Evolutionary conservation across 805 yeast species (phyloP).

Genomic region (Barnettozyma californica): DNA sequence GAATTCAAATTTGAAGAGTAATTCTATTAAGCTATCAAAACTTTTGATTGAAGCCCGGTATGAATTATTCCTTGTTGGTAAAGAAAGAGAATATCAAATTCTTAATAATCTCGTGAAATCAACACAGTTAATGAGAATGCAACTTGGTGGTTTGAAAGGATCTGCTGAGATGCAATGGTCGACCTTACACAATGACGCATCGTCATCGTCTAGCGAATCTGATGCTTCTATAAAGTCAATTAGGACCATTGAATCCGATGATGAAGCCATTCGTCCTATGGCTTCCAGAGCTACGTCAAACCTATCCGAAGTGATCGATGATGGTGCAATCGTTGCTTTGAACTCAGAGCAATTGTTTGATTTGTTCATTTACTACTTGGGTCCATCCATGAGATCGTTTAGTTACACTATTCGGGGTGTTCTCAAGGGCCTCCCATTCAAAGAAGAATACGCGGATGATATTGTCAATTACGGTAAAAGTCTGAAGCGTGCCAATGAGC

Average conservation of each 20-base stretch:
- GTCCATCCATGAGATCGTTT: constrained; percentile 68
- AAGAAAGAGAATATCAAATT: constrained; percentile 45
- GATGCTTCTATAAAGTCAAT: background rate
- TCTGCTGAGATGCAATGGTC: constrained; percentile 66
- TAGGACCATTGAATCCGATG: constrained; percentile 6
- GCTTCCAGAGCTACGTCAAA: background rate
- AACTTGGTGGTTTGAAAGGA: constrained; percentile 60
- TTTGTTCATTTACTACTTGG: constrained; percentile 58
- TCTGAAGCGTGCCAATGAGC: constrained; percentile 43
- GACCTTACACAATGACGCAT: constrained; percentile 34
- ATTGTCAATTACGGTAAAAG: constrained; percentile 42
- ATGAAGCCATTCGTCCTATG: background rate
- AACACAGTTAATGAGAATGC: constrained; percentile 45
- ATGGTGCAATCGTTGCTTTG: constrained; percentile 18
- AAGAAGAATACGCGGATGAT: constrained; percentile 32
- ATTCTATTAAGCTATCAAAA: constrained; percentile 34
- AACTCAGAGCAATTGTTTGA: constrained; percentile 46
- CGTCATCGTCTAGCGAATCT: background rate
- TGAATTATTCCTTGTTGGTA: constrained; percentile 52
- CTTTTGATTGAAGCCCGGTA: constrained; percentile 54
- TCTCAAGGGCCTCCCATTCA: constrained; percentile 54
- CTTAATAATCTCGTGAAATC: constrained; percentile 45
- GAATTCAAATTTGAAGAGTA: constrained; percentile 35
- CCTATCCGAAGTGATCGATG: constrained; percentile 4
- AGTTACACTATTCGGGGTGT: constrained; percentile 59